A percentile compares a stretch with the other conserved stretches of the same genome.
Evolutionary conservation across 345 rosid species (phyloP).

Genomic region (Eucalyptus marginata): DNA sequence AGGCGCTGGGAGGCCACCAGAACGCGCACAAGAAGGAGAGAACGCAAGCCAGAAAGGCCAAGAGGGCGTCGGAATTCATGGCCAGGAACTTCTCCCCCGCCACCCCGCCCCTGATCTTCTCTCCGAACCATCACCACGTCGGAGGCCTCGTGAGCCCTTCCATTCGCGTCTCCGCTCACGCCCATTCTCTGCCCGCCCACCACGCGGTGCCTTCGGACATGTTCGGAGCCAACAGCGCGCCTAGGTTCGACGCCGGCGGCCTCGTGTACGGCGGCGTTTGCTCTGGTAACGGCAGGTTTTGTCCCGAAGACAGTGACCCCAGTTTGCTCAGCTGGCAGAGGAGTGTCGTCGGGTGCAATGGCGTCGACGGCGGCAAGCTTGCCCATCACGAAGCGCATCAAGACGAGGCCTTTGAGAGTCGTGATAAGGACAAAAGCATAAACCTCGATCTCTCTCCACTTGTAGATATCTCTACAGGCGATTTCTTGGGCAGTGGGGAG

Average conservation of each 20-base stretch:
- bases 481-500: neutral
- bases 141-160: slow-evolving; percentile 35
- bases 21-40: slow-evolving; percentile 95
- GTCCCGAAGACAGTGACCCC: neutral
- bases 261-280: neutral
- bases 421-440: slow-evolving; percentile 12
- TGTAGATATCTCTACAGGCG: slow-evolving; percentile 13
- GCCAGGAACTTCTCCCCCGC: neutral
- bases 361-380: neutral
- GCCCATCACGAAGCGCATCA: neutral
- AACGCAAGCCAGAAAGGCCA: slow-evolving; percentile 60
- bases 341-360: slow-evolving; percentile 7
- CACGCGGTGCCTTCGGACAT: neutral
- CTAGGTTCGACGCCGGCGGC: slow-evolving; percentile 14
- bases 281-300: neutral
- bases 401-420: neutral
- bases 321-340: slow-evolving; percentile 23
- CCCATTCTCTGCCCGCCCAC: neutral
- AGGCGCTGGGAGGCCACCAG: slow-evolving; percentile 94
- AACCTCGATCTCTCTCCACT: slow-evolving; percentile 78
- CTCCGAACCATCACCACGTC: slow-evolving; percentile 12
- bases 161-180: slow-evolving; percentile 33
- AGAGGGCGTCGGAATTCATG: slow-evolving; percentile 31
- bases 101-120: slow-evolving; percentile 19
- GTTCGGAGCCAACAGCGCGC: slow-evolving; percentile 11